A percentile compares a stretch with the other conserved stretches of the same genome.
Evolutionary conservation across 2,329 filamentous ascomycete genomes (phyloP).

Genomic region (Emmonsiellopsis sp.): DNA sequence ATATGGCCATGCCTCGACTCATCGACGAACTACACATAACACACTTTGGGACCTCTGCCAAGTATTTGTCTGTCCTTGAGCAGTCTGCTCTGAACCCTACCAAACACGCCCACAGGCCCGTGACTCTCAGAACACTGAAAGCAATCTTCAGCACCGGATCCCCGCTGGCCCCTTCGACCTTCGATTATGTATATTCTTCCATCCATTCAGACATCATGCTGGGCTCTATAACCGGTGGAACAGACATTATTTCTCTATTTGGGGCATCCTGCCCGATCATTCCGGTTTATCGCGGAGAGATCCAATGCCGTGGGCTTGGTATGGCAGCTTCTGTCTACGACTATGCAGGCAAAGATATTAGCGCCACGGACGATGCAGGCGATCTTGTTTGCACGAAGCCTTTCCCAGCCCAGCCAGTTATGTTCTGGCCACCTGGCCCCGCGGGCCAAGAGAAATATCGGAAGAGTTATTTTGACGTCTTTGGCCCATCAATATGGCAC

Average conservation of each 20-base stretch:
- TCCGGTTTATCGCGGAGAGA: constrained; percentile 63
- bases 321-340: constrained; percentile 62
- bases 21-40: constrained; percentile 75
- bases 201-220: constrained; percentile 78
- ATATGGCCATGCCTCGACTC: constrained; percentile 72
- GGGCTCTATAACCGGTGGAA: constrained; percentile 88
- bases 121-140: constrained; percentile 47
- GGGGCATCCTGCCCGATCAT: constrained; percentile 72
- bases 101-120: constrained; percentile 36
- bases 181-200: constrained; percentile 75
- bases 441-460: constrained; percentile 68
- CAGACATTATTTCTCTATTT: constrained; percentile 93
- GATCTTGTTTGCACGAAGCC: constrained; percentile 80
- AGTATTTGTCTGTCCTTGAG: constrained; percentile 86
- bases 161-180: constrained; percentile 85
- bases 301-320: constrained; percentile 67
- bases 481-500: constrained; percentile 65
- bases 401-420: constrained; percentile 85
- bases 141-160: constrained; percentile 94
- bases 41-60: constrained; percentile 90
- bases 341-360: constrained; percentile 49
- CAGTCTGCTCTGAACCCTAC: constrained; percentile 60
- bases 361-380: constrained; percentile 59
- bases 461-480: constrained; percentile 80
- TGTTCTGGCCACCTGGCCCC: constrained; percentile 65